Conservation (phyloP, 2,329 filamentous ascomycete species). For the Aspergillus melleus region DNA sequence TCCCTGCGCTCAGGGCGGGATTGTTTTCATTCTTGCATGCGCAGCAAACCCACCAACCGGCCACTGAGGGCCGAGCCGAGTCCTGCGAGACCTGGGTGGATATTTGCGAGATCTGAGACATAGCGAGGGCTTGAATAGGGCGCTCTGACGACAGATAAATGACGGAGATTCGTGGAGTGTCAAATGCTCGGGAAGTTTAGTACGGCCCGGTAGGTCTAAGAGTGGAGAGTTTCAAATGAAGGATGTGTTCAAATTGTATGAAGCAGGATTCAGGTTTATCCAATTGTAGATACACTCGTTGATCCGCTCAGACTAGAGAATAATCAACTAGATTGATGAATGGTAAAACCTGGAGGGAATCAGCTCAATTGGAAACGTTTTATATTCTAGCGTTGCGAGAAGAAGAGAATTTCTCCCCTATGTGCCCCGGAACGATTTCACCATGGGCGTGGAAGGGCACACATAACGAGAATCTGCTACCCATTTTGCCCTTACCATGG, state of each 20-base stretch:
- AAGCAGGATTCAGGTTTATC: background rate
- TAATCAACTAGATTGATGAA: background rate
- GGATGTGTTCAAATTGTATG: background rate
- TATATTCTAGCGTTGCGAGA: background rate
- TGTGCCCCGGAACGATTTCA: background rate
- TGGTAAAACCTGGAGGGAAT: background rate
- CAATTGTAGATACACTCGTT: background rate
- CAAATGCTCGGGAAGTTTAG: background rate
- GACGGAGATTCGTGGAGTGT: background rate
- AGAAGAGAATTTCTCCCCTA: background rate
- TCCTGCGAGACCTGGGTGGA: background rate
- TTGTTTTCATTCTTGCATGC: slow-evolving; percentile 19
- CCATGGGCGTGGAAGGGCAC: background rate
- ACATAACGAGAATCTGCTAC: background rate
- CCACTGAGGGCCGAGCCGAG: slow-evolving; percentile 5
- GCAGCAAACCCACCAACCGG: slow-evolving; percentile 27
- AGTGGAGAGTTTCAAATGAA: background rate
- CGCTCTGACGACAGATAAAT: background rate
- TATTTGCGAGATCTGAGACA: background rate
- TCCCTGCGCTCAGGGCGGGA: slow-evolving; percentile 15
- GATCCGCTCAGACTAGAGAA: background rate
- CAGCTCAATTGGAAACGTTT: background rate
- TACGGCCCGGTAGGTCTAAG: background rate
- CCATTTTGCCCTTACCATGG: background rate
- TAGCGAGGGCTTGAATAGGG: background rate